A percentile compares a stretch with the other conserved stretches of the same genome.
Conservation (phyloP, 2,329 filamentous ascomycete species). For the Colletotrichum spaethianum region DNA sequence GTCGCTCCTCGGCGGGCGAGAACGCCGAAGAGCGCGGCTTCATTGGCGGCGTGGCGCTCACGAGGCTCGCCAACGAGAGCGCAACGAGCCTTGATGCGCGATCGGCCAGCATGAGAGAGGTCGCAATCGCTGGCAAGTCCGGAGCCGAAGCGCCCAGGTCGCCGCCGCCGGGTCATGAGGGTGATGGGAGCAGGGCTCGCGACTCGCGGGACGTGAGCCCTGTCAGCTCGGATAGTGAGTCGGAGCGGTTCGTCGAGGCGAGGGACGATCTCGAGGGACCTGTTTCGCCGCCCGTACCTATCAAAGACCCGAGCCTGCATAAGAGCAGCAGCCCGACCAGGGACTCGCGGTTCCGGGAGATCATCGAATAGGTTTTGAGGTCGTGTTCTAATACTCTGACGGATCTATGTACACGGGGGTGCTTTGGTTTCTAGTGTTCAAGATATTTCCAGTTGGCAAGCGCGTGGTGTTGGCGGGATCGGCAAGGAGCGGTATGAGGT, state of each 20-base stretch:
- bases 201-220: slow-evolving; percentile 57
- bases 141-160: background rate
- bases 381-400: background rate
- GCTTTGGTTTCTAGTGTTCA: no score
- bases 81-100: slow-evolving; percentile 59
- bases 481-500: background rate
- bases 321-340: slow-evolving; percentile 67
- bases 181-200: background rate
- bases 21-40: slow-evolving; percentile 56
- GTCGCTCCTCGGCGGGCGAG: slow-evolving; percentile 57
- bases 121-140: slow-evolving; percentile 60
- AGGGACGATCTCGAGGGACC: slow-evolving; percentile 46
- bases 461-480: background rate
- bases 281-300: slow-evolving; percentile 56
- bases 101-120: slow-evolving; percentile 61
- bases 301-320: slow-evolving; percentile 51
- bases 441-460: background rate
- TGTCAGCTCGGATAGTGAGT: slow-evolving; percentile 48
- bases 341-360: slow-evolving; percentile 73
- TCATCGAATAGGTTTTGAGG: slow-evolving; percentile 54
- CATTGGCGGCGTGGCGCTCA: slow-evolving; percentile 64
- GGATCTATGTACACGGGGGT: background rate
- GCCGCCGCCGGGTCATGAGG: slow-evolving; percentile 48
- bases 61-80: slow-evolving; percentile 59
- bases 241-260: slow-evolving; percentile 62